Percentiles rank a stretch among this genome's conserved stretches.
phyloP scores from a whole-genome alignment of 1,139 yeast genomes.

The Yamadazyma atlantica region DNA sequence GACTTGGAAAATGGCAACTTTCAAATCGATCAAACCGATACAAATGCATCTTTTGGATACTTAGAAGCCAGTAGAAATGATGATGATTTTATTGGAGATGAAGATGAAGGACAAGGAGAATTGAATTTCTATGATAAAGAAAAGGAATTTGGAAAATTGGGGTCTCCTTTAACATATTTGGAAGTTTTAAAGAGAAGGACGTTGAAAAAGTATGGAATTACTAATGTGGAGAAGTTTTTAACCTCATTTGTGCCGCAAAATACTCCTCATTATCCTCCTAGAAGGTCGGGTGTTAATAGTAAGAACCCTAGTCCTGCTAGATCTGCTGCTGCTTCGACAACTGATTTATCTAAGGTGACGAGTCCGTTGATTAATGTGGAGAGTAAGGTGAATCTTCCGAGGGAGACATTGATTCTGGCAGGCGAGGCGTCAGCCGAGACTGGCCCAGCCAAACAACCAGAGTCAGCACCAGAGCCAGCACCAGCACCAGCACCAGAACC shows the following conservation, averaged over 20 bases:
- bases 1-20: constrained; percentile 57
- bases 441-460: too few species aligned
- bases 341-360: constrained; percentile 15
- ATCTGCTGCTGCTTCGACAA: constrained; percentile 14
- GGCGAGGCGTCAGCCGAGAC: too few species aligned
- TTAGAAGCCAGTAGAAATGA: constrained; percentile 39
- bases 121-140: constrained; percentile 34
- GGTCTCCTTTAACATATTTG: constrained; percentile 45
- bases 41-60: constrained; percentile 30
- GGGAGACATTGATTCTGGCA: constrained; percentile 45
- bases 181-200: constrained; percentile 54
- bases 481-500: too few species aligned
- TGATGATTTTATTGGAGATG: constrained; percentile 48
- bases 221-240: constrained; percentile 31
- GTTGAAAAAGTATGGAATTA: constrained; percentile 42
- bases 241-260: constrained; percentile 44
- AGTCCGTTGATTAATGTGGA: constrained; percentile 35
- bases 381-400: constrained; percentile 35
- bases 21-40: constrained; percentile 46
- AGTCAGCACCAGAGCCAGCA: too few species aligned
- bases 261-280: constrained; percentile 2
- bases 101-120: constrained; percentile 49
- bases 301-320: constrained; percentile 8
- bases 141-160: constrained; percentile 32
- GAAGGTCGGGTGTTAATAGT: constrained; percentile 6